Evolutionary conservation across 2,329 filamentous ascomycete species (phyloP), one percentile per base, ranked within the genome.

Genomic region (Aspergillus phoenicis): DNA sequence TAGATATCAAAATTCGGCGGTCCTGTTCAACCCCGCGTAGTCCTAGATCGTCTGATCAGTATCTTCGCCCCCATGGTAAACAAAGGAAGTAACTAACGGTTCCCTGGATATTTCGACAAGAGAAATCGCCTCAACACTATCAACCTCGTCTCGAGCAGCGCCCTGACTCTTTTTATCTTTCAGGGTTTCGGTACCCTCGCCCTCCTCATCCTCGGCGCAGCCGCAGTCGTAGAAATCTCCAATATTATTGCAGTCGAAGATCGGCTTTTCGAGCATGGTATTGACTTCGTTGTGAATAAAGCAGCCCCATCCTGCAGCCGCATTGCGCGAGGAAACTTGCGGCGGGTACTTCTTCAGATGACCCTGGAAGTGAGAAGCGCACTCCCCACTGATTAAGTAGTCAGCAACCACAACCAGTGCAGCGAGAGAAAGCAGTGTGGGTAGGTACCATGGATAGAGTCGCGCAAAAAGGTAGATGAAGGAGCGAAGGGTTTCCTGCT

Each of bases 261-360:
- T 72, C 5, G 82, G 80, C 72, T 89, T 89, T 33, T 82, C 73
- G 62, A 89, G 75, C 68, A 85, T 83, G 70, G 84, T 81, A 70
- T 89, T 89, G 63, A 89, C 86, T 68, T 87, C 81, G 64, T 89
- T 89, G 69, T 89, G 87, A 43, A 89, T 84, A 69, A 86, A 85
- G 71, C 87, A 89, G 8, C 83, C 87, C 87, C 87, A 89, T 28
- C 82, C 86, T 3, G 87, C 85, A n/a, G 87, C 87, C 1, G 83
- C 81, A 57, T 82, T 83, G 45, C 87, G 80, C 22, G 85, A 86
- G 5, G 83, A 85, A 15, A 87, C 85, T 69, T 89, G 87, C 13
- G 87, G 87, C 43, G 87, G 87, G 66, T 84, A 89, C 66, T 86
- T 85, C 67, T 82, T 80, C 36, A 89, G 73, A 64, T 88, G 82